phyloP scores from a whole-genome alignment of 148 eudicot species.

The Beta vulgaris region DNA sequence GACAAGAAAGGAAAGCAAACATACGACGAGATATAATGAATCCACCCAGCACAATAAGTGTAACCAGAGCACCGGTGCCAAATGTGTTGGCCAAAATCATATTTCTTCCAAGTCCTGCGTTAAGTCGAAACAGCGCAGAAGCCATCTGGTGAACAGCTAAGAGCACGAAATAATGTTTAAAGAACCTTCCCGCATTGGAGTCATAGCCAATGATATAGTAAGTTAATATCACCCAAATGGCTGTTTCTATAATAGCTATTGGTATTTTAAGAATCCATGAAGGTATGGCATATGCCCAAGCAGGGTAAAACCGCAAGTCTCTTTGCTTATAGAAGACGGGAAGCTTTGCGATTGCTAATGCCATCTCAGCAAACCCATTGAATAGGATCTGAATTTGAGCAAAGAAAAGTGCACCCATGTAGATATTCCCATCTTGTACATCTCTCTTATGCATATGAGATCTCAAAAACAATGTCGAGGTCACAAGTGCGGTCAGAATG shows the following conservation, averaged over 20 bases:
- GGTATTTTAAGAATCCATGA: conserved; percentile 76
- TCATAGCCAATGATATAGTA: conserved; percentile 79
- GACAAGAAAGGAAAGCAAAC: too few species aligned
- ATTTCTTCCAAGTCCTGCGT: conserved; percentile 68
- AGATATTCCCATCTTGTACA: conserved; percentile 51
- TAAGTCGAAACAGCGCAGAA: conserved; percentile 61
- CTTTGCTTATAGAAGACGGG: conserved; percentile 82
- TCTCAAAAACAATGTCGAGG: conserved; percentile 64
- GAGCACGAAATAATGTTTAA: conserved; percentile 56
- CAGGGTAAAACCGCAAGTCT: conserved; percentile 73
- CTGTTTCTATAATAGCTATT: conserved; percentile 55
- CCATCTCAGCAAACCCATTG: conserved; percentile 74
- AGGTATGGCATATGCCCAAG: conserved; percentile 84
- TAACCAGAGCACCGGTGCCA: conserved; percentile 60
- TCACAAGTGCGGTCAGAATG: conserved; percentile 43
- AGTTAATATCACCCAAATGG: conserved; percentile 60
- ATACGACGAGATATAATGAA: conserved; percentile 69
- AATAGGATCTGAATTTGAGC: conserved; percentile 50
- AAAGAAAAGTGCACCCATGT: conserved; percentile 72
- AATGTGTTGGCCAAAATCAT: conserved; percentile 79
- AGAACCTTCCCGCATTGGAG: conserved; percentile 57
- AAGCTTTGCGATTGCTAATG: conserved; percentile 63
- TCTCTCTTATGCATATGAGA: conserved; percentile 51
- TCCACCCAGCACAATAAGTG: conserved; percentile 70
- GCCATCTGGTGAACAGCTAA: conserved; percentile 68